Evolutionary conservation across 108 stramenopile species (phyloP), one percentile per base, ranked within the genome.

Genomic region (Mayamaea pseudoterrestris): DNA sequence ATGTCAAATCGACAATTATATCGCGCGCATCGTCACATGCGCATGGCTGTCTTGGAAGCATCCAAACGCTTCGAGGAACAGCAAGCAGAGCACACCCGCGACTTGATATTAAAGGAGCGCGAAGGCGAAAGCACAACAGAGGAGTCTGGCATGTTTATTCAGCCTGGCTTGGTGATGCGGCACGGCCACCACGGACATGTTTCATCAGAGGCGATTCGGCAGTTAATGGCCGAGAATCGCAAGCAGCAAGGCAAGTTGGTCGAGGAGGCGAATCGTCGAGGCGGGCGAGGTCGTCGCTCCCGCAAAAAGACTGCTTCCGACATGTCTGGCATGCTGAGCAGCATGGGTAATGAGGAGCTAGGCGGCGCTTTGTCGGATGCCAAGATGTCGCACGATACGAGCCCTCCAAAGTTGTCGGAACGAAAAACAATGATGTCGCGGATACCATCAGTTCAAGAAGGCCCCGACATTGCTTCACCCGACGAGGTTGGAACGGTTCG

Each of bases 281-380:
- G 82, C 23, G 86, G 86, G 25, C 71, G 86, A 27, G 83, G 83
- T 20, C 72, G 69, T 27, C 63, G 73, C 7, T 50, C 44, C 39
- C 46, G 86, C 23, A 83, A 83, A 54, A 89, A 83, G 58, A 83
- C 79, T 3, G 71, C 71, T 49, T 84, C 78, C 5, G 87, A 89
- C 43, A 81, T 89, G 65, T 58, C 71, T 40, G 71, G 64, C 11
- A 80, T 83, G 87, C 35, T 83, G 42, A 50, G 60, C 41, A 57
- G 28, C 51, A 69, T 16, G 50, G 55, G 24, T 25, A 18, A 48
- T 24, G 34, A 21, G 41, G 30, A 42, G 11, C 7, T 14, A 1
- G 14, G 8, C 44, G 23, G 25, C 16, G 1, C 14, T 22, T 13
- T 36, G 13, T 6, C 45, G 24, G 18, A 7, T 35, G 16, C 49